Conservation (phyloP, 1,139 yeast species). For the Blastobotrys apis region DNA sequence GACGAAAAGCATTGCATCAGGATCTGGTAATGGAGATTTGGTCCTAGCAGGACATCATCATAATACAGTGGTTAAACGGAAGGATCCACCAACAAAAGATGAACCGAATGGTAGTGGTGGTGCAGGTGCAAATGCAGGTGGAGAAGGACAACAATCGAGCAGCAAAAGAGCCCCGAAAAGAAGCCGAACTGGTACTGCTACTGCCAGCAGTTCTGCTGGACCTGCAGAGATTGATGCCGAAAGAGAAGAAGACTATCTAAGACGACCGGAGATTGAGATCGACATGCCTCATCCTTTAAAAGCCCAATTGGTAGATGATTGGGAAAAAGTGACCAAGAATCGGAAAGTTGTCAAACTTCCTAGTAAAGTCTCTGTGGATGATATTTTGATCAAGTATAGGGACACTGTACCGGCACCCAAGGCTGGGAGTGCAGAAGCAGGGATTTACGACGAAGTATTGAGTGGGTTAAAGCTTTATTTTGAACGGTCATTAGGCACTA, state of each 20-base stretch:
- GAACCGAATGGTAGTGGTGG: background rate
- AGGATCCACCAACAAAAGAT: conserved; percentile 2
- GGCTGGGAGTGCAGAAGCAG: conserved; percentile 42
- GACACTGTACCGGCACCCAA: conserved; percentile 24
- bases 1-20: conserved; percentile 7
- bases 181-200: conserved; percentile 3
- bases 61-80: background rate
- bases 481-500: conserved; percentile 65
- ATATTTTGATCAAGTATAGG: conserved; percentile 49
- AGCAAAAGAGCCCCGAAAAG: background rate
- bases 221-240: conserved; percentile 43
- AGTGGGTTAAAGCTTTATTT: conserved; percentile 73
- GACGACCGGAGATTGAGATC: conserved; percentile 49
- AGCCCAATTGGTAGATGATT: conserved; percentile 76
- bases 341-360: conserved; percentile 66
- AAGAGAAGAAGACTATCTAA: conserved; percentile 38
- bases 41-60: conserved; percentile 5
- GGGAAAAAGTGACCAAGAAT: conserved; percentile 86
- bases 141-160: background rate
- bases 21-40: conserved; percentile 7
- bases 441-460: conserved; percentile 61
- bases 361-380: conserved; percentile 46
- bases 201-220: conserved; percentile 39
- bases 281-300: conserved; percentile 64
- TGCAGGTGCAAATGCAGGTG: background rate